Conservation (phyloP, 495 filamentous ascomycete species). For the Glutinoglossum americanum region DNA sequence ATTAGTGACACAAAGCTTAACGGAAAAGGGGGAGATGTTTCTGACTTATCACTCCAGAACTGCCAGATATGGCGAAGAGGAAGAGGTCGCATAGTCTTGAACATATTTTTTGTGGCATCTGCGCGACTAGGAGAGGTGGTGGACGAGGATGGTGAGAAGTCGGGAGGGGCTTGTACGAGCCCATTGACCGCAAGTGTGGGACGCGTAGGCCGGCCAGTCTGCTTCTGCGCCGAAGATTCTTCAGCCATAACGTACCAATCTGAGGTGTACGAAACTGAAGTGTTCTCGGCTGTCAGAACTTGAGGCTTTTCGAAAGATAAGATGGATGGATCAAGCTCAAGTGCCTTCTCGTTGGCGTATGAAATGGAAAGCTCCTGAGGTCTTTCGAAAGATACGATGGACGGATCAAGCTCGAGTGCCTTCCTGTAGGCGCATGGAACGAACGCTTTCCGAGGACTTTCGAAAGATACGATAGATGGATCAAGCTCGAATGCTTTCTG, state of each 20-base stretch:
- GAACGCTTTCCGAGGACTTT: not conserved
- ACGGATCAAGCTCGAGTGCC: too few relatives aligned
- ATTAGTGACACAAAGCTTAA: not conserved
- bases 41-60: slow-evolving; percentile 35
- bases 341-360: too few relatives aligned
- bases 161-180: not conserved
- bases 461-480: not conserved
- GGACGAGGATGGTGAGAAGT: not conserved
- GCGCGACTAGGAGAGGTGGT: not conserved
- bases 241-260: not conserved
- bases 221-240: not conserved
- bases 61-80: slow-evolving; percentile 33
- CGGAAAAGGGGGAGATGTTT: not conserved
- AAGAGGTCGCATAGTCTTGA: slow-evolving; percentile 25
- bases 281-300: not conserved
- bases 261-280: not conserved
- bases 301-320: not conserved
- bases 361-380: too few relatives aligned
- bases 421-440: too few relatives aligned
- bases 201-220: not conserved
- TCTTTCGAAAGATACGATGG: too few relatives aligned
- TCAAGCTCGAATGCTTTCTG: too few relatives aligned
- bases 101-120: slow-evolving; percentile 9
- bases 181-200: not conserved
- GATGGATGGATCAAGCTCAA: not conserved